Percentiles rank a stretch among this genome's conserved stretches.
Evolutionary conservation across 176 grass and related monocot species (phyloP).

Genomic region (Dendrocalamus sinicus): DNA sequence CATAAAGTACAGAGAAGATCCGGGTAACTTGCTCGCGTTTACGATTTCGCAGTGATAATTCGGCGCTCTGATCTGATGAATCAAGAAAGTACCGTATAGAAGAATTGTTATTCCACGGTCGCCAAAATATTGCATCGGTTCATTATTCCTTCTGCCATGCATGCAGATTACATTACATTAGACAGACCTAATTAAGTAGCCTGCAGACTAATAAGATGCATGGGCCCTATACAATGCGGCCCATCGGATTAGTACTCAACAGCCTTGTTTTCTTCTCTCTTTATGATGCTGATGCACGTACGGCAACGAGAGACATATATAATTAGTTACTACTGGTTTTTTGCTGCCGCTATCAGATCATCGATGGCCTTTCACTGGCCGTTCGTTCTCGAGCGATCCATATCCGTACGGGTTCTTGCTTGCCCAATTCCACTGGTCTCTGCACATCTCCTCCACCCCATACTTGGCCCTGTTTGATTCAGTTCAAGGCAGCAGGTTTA

Average conservation of each 20-base stretch:
- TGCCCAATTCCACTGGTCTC: conserved; percentile 95
- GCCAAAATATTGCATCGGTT: conserved; percentile 6
- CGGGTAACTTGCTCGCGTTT: too few relatives aligned
- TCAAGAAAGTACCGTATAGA: not conserved
- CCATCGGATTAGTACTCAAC: conserved; percentile 7
- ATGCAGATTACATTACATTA: not conserved
- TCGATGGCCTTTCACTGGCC: conserved; percentile 31
- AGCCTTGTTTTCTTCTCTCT: not conserved
- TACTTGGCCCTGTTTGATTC: conserved; percentile 62
- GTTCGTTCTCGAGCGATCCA: conserved; percentile 39
- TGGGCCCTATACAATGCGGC: conserved; percentile 24
- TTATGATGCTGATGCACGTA: not conserved
- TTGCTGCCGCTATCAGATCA: not conserved
- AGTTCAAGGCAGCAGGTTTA: too few relatives aligned
- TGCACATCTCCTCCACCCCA: conserved; percentile 91
- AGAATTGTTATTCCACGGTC: not conserved
- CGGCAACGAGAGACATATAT: not conserved
- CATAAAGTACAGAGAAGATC: too few relatives aligned
- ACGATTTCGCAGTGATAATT: not conserved
- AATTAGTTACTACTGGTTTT: not conserved
- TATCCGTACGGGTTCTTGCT: conserved; percentile 92
- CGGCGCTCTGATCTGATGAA: not conserved
- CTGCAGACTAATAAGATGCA: not conserved
- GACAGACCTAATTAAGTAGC: not conserved
- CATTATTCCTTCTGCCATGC: not conserved